A percentile compares a stretch with the other conserved stretches of the same genome.
These are phyloP conservation scores for Poa pratensis DNA, from an alignment of 176 grass and related monocot genomes.

Conservation along the genomic window DNA sequence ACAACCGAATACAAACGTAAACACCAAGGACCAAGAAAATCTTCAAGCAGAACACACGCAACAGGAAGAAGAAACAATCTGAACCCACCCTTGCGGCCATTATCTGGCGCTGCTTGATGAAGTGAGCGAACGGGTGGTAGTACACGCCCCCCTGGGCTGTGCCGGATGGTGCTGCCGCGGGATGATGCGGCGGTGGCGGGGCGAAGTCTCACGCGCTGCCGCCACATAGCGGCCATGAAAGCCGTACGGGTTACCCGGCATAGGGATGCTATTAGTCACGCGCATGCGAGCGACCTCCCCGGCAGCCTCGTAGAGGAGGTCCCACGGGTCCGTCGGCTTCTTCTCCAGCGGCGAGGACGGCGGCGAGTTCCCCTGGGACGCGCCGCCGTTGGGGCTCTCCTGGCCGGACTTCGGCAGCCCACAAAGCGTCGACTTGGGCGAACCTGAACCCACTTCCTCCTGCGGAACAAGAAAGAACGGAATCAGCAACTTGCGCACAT, in stretches of 20 bases:
- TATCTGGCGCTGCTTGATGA: conserved; percentile 70
- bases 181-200: conserved; percentile 32
- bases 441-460: conserved; percentile 42
- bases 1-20: not conserved
- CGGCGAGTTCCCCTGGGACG: conserved; percentile 72
- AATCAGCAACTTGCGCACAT: not conserved
- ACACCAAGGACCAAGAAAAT: not conserved
- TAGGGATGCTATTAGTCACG: conserved; percentile 13
- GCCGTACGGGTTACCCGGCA: not conserved
- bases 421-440: conserved; percentile 78
- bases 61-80: not conserved
- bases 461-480: not conserved
- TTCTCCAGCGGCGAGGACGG: conserved; percentile 73
- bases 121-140: conserved; percentile 47
- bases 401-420: conserved; percentile 53
- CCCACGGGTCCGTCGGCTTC: conserved; percentile 55
- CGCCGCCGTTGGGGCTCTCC: conserved; percentile 60
- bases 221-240: not conserved
- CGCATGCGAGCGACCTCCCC: conserved; percentile 72
- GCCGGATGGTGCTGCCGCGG: not conserved
- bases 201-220: conserved; percentile 32
- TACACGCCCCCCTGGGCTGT: conserved; percentile 23
- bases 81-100: conserved; percentile 64
- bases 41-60: not conserved
- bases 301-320: conserved; percentile 66